Conservation (phyloP, 2,329 filamentous ascomycete genomes). For the Rosellinia necatrix region DNA sequence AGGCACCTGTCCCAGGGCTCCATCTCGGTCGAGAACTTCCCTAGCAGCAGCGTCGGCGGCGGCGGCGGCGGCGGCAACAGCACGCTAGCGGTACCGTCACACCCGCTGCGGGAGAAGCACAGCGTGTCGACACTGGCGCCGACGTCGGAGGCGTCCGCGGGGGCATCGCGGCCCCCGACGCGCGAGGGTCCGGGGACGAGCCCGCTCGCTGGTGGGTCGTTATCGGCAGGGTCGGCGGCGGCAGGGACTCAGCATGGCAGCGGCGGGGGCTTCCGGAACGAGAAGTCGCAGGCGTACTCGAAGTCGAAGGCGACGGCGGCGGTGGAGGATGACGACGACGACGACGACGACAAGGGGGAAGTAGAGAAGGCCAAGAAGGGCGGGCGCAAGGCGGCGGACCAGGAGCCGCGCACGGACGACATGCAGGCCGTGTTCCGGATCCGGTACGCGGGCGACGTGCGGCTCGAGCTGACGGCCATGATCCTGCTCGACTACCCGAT, state of each 20-base stretch:
- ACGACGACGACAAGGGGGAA: not conserved
- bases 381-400: slow-evolving; percentile 33
- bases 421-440: slow-evolving; percentile 92
- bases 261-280: slow-evolving; percentile 6
- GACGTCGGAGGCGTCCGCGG: slow-evolving; percentile 56
- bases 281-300: slow-evolving; percentile 2
- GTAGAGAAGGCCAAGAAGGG: slow-evolving; percentile 20
- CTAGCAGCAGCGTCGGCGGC: too few relatives aligned
- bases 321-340: slow-evolving; percentile 21
- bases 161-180: slow-evolving; percentile 61
- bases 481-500: slow-evolving; percentile 97
- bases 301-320: slow-evolving; percentile 7
- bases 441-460: slow-evolving; percentile 84
- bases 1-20: slow-evolving; percentile 54
- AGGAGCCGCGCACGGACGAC: slow-evolving; percentile 81
- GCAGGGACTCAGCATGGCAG: too few relatives aligned
- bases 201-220: slow-evolving; percentile 10
- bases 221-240: not conserved
- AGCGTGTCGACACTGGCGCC: slow-evolving; percentile 66
- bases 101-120: slow-evolving; percentile 59
- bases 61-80: too few relatives aligned
- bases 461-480: slow-evolving; percentile 87
- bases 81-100: slow-evolving; percentile 43
- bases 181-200: slow-evolving; percentile 46
- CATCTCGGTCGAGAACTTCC: slow-evolving; percentile 50